Evolutionary conservation across 192 early-diverging fungal genomes (phyloP), one percentile per base, ranked within the genome.

Genomic region (Dissophora globulifera): DNA sequence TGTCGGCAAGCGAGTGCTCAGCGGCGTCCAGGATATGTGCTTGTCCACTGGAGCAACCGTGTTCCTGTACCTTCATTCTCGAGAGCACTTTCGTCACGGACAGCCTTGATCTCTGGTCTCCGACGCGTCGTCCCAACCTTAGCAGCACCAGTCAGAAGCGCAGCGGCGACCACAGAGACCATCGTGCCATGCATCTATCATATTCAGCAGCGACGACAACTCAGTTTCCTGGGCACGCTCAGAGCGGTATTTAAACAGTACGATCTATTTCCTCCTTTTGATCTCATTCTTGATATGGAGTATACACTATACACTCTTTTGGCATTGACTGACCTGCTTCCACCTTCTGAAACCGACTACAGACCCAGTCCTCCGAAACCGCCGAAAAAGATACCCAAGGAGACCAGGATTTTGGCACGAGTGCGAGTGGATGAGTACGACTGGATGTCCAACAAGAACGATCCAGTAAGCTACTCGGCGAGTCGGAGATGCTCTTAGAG

Each of bases 381-480:
- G 25, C 81, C 84, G 9, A 83, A 79, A 43, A 65, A 60, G 51
- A 79, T 83, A 50, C 76, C 54, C 43, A 69, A 69, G 19, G 57
- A 63, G 43, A 82, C 62, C 46, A 79, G 51, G 25, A 40, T 70
- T 17, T 52, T 81, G 52, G 84, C 78, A 16, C 52, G 66, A 26
- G 53, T 81, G 10, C 79, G 86, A 0, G 33, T 72, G 10, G 86
- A 87, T 58, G 75, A 79, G 29, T 87, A 75, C 64, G 75, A 76
- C 23, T 87, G 86, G 86, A 82, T 87, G 78, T 58, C 85, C 19
- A 78, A 85, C 58, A 54, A 78, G 43, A 47, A 82, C n/a, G 71
- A 85, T 46, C 63, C 64, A 19, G 86, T 84, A 84, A 72, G 42
- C n/a, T n/a, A n/a, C n/a, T n/a, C n/a, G n/a, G n/a, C n/a, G n/a